Percentiles rank a stretch among this genome's conserved stretches.
phyloP scores from a whole-genome alignment of 371 early-diverging fungal species.

The Apophysomyces sp. region DNA sequence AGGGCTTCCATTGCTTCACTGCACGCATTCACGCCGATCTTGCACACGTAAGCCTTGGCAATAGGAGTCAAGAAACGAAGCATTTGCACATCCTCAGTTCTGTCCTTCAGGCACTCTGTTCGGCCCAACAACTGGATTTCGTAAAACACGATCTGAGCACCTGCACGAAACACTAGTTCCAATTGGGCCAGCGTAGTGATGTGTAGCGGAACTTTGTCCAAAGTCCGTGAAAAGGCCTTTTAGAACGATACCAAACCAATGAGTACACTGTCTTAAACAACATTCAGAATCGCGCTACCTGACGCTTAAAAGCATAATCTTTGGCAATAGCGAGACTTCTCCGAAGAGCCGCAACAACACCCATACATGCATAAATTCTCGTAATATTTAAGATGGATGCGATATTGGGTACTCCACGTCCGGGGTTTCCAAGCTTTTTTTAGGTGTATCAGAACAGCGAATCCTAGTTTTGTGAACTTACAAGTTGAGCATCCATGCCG shows the following conservation, averaged over 20 bases:
- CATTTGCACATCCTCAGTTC: conserved; percentile 32
- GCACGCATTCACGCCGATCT: conserved; percentile 45
- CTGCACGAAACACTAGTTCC: conserved; percentile 52
- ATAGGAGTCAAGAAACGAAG: conserved; percentile 69
- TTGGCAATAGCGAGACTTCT: conserved; percentile 54
- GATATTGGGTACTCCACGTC: conserved; percentile 63
- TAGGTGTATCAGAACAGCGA: neutral
- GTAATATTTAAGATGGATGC: conserved; percentile 68
- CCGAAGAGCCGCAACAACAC: conserved; percentile 45
- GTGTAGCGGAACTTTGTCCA: conserved; percentile 61
- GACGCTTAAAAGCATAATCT: conserved; percentile 59
- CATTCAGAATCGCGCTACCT: conserved; percentile 19
- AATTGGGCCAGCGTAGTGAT: conserved; percentile 54
- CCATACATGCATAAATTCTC: conserved; percentile 59
- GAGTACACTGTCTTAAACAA: neutral
- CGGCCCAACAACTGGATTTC: conserved; percentile 56
- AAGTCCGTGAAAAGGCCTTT: conserved; percentile 31
- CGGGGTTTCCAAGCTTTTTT: conserved; percentile 38
- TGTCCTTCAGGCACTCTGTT: conserved; percentile 29
- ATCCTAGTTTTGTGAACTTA: conserved; percentile 11
- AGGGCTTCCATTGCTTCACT: conserved; percentile 65
- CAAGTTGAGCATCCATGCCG: conserved; percentile 56
- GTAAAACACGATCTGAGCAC: conserved; percentile 56
- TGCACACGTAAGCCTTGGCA: conserved; percentile 58
- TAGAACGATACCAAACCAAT: neutral